These are phyloP conservation scores for Aspergillus sp. DNA, from an alignment of 2,329 filamentous ascomycete species.

Conservation along the genomic window DNA sequence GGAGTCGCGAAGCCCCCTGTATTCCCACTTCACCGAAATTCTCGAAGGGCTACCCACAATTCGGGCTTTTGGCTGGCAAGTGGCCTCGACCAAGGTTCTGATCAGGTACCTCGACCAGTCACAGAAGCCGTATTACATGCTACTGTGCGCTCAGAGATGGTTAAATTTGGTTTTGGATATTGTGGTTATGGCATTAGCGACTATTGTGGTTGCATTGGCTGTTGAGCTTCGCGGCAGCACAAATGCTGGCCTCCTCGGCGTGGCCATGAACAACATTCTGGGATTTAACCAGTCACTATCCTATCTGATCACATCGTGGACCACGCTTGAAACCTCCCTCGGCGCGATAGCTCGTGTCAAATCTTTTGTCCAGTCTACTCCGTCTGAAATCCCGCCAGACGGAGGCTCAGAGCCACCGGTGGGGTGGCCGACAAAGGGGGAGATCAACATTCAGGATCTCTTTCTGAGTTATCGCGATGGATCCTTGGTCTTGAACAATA, in stretches of 20 bases:
- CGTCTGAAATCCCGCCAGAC: not conserved
- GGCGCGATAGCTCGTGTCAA: conserved; percentile 39
- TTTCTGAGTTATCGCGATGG: not conserved
- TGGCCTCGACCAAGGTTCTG: not conserved
- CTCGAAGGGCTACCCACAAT: conserved; percentile 46
- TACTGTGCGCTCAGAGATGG: conserved; percentile 17
- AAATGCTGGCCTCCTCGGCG: conserved; percentile 38
- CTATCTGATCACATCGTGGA: conserved; percentile 44
- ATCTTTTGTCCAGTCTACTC: conserved; percentile 1
- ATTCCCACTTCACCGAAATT: conserved; percentile 49
- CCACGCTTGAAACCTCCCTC: conserved; percentile 48
- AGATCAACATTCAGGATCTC: not conserved
- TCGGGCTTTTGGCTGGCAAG: conserved; percentile 46
- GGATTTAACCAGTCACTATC: conserved; percentile 41
- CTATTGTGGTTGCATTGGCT: conserved; percentile 5
- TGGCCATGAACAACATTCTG: conserved; percentile 45
- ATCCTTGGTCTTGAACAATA: not conserved
- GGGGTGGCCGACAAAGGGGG: not conserved
- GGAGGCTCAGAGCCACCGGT: not conserved
- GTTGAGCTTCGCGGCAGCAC: conserved; percentile 19
- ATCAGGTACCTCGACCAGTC: conserved; percentile 6
- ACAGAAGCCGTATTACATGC: conserved; percentile 16
- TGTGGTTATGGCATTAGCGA: conserved; percentile 5
- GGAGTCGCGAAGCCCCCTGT: conserved; percentile 47
- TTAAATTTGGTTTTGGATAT: conserved; percentile 15